phyloP scores from a whole-genome alignment of 2,329 filamentous ascomycete species.

The Hypoxylon rubiginosum region DNA sequence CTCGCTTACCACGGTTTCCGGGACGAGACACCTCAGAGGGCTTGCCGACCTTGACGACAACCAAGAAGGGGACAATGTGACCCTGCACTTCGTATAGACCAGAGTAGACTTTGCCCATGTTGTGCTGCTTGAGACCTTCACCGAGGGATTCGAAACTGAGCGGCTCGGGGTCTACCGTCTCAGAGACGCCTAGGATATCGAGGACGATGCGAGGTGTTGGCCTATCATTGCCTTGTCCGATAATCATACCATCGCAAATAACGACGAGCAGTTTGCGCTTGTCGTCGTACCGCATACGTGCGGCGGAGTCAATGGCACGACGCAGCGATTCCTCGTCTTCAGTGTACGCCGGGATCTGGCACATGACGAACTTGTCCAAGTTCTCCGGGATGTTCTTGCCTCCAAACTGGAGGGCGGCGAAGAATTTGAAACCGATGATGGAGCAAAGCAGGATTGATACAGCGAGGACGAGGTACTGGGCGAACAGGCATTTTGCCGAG shows the following conservation, averaged over 20 bases:
- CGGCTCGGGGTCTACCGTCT: slow-evolving; percentile 93
- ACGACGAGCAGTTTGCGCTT: slow-evolving; percentile 96
- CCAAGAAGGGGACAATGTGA: slow-evolving; percentile 97
- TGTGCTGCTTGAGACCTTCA: slow-evolving; percentile 97
- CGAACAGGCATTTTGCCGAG: slow-evolving; percentile 86
- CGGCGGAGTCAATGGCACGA: slow-evolving; percentile 95
- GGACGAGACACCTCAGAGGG: slow-evolving; percentile 95
- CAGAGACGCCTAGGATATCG: slow-evolving; percentile 95
- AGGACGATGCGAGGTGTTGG: slow-evolving; percentile 96
- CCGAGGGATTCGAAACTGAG: slow-evolving; percentile 97
- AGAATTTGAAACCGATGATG: slow-evolving; percentile 95
- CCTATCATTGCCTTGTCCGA: slow-evolving; percentile 96
- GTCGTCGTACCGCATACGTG: slow-evolving; percentile 96
- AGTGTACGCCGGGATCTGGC: slow-evolving; percentile 96
- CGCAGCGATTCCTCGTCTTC: slow-evolving; percentile 98
- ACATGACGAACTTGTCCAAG: slow-evolving; percentile 98
- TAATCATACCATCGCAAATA: slow-evolving; percentile 99
- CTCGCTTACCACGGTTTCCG: slow-evolving; percentile 98
- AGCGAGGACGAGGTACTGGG: slow-evolving; percentile 88
- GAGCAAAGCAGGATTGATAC: slow-evolving; percentile 84
- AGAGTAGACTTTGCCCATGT: slow-evolving; percentile 99
- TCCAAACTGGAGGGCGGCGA: slow-evolving; percentile 94
- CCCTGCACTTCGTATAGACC: slow-evolving; percentile 97
- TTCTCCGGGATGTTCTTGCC: slow-evolving; percentile 93
- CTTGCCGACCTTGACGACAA: slow-evolving; percentile 97